Evolutionary conservation across 306 rosid species (phyloP), one percentile per base, ranked within the genome.

Genomic region (Prunus campanulata): DNA sequence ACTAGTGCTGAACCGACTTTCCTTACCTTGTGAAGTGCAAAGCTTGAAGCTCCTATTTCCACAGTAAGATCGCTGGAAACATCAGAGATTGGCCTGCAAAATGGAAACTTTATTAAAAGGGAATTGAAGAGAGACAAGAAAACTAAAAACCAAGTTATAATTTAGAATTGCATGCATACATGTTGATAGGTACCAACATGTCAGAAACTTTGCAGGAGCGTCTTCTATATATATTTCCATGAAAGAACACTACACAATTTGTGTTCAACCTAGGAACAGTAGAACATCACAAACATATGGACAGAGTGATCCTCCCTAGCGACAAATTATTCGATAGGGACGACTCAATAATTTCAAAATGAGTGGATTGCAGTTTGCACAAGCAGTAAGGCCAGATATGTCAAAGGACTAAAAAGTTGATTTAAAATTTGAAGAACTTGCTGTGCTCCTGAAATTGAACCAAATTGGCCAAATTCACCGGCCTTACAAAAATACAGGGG

Each of bases 71-170:
- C 99, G 68, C 97, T 96, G 48, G 99, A 88, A 66, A 92, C 98
- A 81, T 96, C 99, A 59, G 99, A 96, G 66, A 96, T 91, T 22
- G 99, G 98, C 99, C 99, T 96, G 97, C 68, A 85, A 84, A 46
- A 82, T 6, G 68, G 32, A 77, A 76, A 84, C 44, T 55, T 72
- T 13, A 74, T 74, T 77, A 81, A 81, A 85, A 75, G 51, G 73
- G 69, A 69, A 78, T 79, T 66, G 68, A 66, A 70, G 47, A 65
- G 55, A 77, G 83, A 70, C 82, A 82, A 74, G 80, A 78, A 77
- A 70, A 77, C 30, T 56, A 24, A 77, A 78, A 72, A 56, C 67
- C 12, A 8, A 15, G 30, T 10, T 52, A 35, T 42, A 14, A 39
- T 16, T 35, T 63, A 71, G 55, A 60, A 71, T 11, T 65, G 82